A percentile compares a stretch with the other conserved stretches of the same genome.
phyloP scores from a whole-genome alignment of 352 stramenopile genomes.

The Globisporangium megalacanthum region DNA sequence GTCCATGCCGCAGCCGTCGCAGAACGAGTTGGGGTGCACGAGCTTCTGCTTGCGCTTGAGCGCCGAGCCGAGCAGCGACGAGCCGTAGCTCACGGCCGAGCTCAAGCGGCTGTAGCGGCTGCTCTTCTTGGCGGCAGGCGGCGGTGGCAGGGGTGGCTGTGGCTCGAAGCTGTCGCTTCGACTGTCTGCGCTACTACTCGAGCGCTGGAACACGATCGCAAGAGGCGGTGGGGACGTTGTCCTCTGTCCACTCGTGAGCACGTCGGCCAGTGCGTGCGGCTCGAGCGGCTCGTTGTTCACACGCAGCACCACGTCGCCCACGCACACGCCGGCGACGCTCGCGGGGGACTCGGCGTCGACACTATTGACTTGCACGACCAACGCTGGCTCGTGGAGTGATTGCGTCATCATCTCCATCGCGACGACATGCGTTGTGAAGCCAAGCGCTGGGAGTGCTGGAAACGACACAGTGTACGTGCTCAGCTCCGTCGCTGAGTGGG shows the following conservation, averaged over 20 bases:
- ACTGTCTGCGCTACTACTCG: conserved; percentile 7
- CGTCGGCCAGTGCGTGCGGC: conserved; percentile 45
- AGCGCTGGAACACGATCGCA: conserved; percentile 52
- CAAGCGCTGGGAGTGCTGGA: conserved; percentile 33
- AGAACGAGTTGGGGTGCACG: conserved; percentile 75
- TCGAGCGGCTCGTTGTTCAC: conserved; percentile 62
- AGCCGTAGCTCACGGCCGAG: conserved; percentile 54
- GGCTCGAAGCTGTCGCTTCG: conserved; percentile 8
- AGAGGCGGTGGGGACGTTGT: conserved; percentile 48
- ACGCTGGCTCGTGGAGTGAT: too few relatives aligned
- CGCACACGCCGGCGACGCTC: conserved; percentile 42
- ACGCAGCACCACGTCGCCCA: conserved; percentile 51
- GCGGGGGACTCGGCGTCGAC: conserved; percentile 54
- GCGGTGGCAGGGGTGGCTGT: too few relatives aligned
- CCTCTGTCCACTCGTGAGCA: too few relatives aligned
- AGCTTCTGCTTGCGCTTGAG: conserved; percentile 67
- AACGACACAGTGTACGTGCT: conserved; percentile 69
- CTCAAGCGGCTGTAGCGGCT: conserved; percentile 51
- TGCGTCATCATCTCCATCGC: conserved; percentile 46
- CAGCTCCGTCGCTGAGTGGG: conserved; percentile 22
- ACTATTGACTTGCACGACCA: conserved; percentile 45
- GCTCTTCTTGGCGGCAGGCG: conserved; percentile 22
- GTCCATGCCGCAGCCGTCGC: conserved; percentile 69
- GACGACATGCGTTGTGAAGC: conserved; percentile 50
- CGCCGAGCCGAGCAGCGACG: conserved; percentile 52